Conservation (phyloP, 257 asterid species). For the Fraxinus quadrangulata region DNA sequence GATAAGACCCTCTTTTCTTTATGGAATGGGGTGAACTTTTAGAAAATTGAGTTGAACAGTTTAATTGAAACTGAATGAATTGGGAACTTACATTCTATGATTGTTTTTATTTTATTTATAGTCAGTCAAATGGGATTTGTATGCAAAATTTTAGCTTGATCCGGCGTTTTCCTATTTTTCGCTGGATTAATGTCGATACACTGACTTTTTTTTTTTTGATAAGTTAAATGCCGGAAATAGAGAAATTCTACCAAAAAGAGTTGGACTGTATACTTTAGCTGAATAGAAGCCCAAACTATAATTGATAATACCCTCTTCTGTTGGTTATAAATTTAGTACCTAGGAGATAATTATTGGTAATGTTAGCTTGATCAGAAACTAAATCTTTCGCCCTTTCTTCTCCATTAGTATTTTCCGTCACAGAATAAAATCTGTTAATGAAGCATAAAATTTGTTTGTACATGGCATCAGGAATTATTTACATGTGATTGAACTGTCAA, state of each 20-base stretch:
- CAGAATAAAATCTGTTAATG: constrained; percentile 11
- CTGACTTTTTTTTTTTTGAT: background rate
- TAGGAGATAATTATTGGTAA: background rate
- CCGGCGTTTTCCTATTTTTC: constrained; percentile 21
- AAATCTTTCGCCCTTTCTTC: background rate
- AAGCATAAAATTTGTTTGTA: constrained; percentile 1
- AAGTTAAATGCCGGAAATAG: background rate
- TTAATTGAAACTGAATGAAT: constrained; percentile 8
- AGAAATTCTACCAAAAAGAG: constrained; percentile 19
- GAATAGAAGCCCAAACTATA: constrained; percentile 17
- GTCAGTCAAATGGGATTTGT: constrained; percentile 19
- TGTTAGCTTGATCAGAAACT: background rate
- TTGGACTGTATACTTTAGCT: constrained; percentile 25
- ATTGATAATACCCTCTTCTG: background rate
- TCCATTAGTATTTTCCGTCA: background rate
- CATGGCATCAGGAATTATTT: background rate
- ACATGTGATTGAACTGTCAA: constrained; percentile 6
- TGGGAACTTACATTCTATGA: background rate
- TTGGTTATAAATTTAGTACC: background rate
- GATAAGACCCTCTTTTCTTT: background rate
- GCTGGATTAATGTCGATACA: constrained; percentile 8
- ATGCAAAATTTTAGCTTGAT: constrained; percentile 36
- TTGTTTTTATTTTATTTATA: constrained; percentile 2
- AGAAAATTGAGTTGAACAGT: constrained; percentile 3
- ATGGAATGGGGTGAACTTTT: background rate